A percentile compares a stretch with the other conserved stretches of the same genome.
Evolutionary conservation across 768 basidiomycete species (phyloP).

Genomic region (Pisolithus microcarpus): DNA sequence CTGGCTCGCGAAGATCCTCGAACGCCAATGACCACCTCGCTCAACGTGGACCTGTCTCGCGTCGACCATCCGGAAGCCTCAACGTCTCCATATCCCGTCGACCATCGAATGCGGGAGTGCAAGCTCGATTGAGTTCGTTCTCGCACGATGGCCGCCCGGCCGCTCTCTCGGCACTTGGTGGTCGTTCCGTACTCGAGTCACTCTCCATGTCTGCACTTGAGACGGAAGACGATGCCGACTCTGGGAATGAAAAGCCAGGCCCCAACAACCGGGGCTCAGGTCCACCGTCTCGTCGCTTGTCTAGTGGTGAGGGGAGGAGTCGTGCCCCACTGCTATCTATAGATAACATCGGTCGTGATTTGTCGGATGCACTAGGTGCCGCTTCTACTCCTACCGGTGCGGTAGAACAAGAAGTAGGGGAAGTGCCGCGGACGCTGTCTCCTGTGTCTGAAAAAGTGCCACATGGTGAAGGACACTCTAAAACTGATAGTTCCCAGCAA

Average conservation of each 20-base stretch:
- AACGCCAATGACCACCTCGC: slow-evolving; percentile 12
- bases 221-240: slow-evolving; percentile 34
- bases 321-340: slow-evolving; percentile 21
- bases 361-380: slow-evolving; percentile 25
- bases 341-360: slow-evolving; percentile 26
- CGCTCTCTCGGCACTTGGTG: slow-evolving; percentile 16
- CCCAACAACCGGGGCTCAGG: neutral
- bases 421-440: neutral
- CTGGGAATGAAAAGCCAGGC: slow-evolving; percentile 13
- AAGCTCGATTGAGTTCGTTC: slow-evolving; percentile 16
- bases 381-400: neutral
- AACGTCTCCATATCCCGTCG: slow-evolving; percentile 26
- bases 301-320: slow-evolving; percentile 6
- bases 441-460: neutral
- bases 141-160: slow-evolving; percentile 21
- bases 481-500: neutral
- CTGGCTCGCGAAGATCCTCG: slow-evolving; percentile 39
- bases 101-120: slow-evolving; percentile 18
- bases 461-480: neutral
- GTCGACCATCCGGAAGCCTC: slow-evolving; percentile 16
- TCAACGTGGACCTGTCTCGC: slow-evolving; percentile 8
- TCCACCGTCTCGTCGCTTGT: slow-evolving; percentile 7
- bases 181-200: slow-evolving; percentile 32
- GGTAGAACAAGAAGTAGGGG: neutral
- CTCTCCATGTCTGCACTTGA: slow-evolving; percentile 51